Conservation (phyloP, 805 yeast species). For the Saturnispora ahearnii region DNA sequence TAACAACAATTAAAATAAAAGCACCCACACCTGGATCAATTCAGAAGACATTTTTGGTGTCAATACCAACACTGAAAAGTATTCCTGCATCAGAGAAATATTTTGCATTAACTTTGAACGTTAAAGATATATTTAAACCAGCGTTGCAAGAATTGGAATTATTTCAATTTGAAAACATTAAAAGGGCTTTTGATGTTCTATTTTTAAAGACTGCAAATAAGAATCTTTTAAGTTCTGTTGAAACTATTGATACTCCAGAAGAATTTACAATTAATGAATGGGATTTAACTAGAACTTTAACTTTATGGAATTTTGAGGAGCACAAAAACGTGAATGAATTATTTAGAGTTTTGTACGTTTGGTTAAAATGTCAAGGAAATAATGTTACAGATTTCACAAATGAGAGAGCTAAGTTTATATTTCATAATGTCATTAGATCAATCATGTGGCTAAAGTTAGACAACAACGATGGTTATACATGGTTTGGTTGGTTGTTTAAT, state of each 20-base stretch:
- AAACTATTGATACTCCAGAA: neutral
- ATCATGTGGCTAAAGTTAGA: slow-evolving; percentile 20
- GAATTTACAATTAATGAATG: slow-evolving; percentile 8
- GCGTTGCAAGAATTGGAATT: slow-evolving; percentile 26
- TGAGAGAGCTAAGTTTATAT: slow-evolving; percentile 14
- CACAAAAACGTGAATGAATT: neutral
- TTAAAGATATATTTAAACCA: slow-evolving; percentile 29
- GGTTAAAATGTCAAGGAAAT: slow-evolving; percentile 21
- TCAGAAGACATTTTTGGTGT: slow-evolving; percentile 13
- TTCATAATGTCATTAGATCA: slow-evolving; percentile 16
- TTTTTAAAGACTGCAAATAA: neutral
- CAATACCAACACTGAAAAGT: slow-evolving; percentile 7
- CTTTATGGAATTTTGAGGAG: slow-evolving; percentile 10
- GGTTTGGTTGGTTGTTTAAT: slow-evolving; percentile 24
- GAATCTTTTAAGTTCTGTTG: neutral
- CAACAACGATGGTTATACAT: slow-evolving; percentile 15
- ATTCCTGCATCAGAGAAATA: slow-evolving; percentile 13
- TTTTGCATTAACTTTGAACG: slow-evolving; percentile 17
- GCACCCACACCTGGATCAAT: slow-evolving; percentile 13
- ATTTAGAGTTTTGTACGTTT: slow-evolving; percentile 20
- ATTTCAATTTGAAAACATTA: slow-evolving; percentile 19
- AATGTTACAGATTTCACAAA: slow-evolving; percentile 7
- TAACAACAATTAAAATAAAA: slow-evolving; percentile 6
- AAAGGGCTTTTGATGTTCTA: slow-evolving; percentile 17
- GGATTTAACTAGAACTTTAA: slow-evolving; percentile 11